These are phyloP conservation scores for Coemansia sp. DNA, from an alignment of 192 early-diverging fungal species.

Conservation along the genomic window DNA sequence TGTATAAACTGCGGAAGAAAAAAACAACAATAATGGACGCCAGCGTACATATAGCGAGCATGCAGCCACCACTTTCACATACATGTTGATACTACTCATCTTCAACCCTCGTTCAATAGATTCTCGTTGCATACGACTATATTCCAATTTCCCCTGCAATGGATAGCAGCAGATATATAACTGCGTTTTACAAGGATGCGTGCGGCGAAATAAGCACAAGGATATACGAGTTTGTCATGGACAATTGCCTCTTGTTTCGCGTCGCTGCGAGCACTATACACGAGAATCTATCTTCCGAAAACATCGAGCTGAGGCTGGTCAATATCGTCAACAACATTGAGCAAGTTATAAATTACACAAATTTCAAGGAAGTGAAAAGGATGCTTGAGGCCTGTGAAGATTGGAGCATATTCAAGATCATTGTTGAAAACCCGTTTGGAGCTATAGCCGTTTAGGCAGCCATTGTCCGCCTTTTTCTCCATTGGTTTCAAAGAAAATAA, in stretches of 20 bases:
- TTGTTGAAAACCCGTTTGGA: not conserved
- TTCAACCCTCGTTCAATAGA: not conserved
- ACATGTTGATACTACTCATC: not conserved
- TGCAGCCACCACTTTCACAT: not conserved
- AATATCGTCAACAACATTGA: not conserved
- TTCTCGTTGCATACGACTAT: no score
- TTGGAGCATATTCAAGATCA: slow-evolving; percentile 5
- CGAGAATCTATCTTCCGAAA: not conserved
- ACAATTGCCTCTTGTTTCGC: not conserved
- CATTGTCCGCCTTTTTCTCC: no score
- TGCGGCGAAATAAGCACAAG: not conserved
- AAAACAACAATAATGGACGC: not conserved
- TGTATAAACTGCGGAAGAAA: not conserved
- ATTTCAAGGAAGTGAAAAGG: not conserved
- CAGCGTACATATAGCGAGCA: not conserved
- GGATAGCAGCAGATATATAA: slow-evolving; percentile 2
- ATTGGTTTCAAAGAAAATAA: no score
- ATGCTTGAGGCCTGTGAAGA: not conserved
- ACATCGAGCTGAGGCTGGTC: not conserved
- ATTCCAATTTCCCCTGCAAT: not conserved
- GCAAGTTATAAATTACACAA: not conserved
- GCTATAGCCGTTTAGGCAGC: not conserved
- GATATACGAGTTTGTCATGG: slow-evolving; percentile 9
- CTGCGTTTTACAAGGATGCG: not conserved
- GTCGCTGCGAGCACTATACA: not conserved